Evolutionary conservation across 2,329 filamentous ascomycete species (phyloP).

Genomic region (Colletotrichum echinochloae): DNA sequence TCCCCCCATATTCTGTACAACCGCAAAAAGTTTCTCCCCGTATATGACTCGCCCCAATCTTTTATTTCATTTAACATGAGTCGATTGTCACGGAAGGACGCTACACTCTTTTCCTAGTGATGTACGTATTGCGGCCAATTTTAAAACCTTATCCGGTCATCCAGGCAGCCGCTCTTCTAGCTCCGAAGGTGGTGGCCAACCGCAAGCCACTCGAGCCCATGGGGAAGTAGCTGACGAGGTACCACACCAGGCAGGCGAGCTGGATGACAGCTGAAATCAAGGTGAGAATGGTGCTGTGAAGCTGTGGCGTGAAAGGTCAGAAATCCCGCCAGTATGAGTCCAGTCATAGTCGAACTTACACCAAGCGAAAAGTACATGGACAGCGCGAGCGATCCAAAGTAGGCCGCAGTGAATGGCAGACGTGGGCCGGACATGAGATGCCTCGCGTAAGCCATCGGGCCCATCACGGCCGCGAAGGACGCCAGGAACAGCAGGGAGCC

Average conservation of each 20-base stretch:
- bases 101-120: not conserved
- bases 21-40: no score
- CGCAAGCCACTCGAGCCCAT: slow-evolving; percentile 93
- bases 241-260: slow-evolving; percentile 87
- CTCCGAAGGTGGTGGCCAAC: slow-evolving; percentile 87
- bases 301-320: slow-evolving; percentile 61
- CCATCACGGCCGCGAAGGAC: slow-evolving; percentile 96
- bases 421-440: slow-evolving; percentile 88
- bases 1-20: not conserved
- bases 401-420: slow-evolving; percentile 91
- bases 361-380: slow-evolving; percentile 94
- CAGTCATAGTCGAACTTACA: slow-evolving; percentile 70
- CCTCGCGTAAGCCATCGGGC: slow-evolving; percentile 82
- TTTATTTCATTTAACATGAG: not conserved
- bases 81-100: not conserved
- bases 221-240: slow-evolving; percentile 96
- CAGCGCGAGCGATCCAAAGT: slow-evolving; percentile 91
- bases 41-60: not conserved
- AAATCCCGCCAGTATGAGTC: slow-evolving; percentile 9
- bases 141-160: slow-evolving; percentile 74
- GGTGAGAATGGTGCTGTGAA: slow-evolving; percentile 86
- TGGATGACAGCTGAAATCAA: slow-evolving; percentile 87
- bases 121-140: not conserved
- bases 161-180: slow-evolving; percentile 87
- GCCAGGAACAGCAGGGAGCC: slow-evolving; percentile 90